Base-by-base conservation (phyloP, 1,284 basidiomycete species). In the Moesziomyces globuligerus region DNA sequence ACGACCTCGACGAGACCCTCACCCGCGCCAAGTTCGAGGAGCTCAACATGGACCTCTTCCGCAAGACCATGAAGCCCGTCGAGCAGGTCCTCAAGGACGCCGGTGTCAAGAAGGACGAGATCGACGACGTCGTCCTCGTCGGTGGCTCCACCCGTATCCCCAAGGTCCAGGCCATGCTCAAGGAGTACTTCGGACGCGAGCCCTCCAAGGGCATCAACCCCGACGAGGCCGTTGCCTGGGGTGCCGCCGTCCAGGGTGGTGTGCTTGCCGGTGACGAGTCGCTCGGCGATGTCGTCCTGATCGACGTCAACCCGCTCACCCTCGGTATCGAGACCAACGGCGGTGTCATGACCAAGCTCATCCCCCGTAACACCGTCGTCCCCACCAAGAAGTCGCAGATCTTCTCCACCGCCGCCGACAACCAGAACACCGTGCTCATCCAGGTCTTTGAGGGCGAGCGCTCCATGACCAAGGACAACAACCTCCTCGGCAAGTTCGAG, bases 81-180 rank as follows among this genome's bases (percentile, higher is more conserved):
- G 94, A 97, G 85, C 94, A 97, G 85, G 95, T 98, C 32, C 87
- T 98, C 81, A 97, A 97, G 89, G 95, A 98, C 82, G 91, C 95
- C 71, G 90, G 90, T 79, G 90, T 98, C 83, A 95, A 94, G 89
- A 98, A 98, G 89, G 93, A 97, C 76, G 92, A 94, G 78, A 85
- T 98, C 62, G 89, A 96, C 80, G 95, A 98, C 85, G 91, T 98
- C 74, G 94, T 98, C 82, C 88, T 98, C 71, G 95, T 98, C 81
- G 94, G 95, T 86, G 95, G 95, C 73, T 98, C 94, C 45, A 98
- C 94, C 66, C 94, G 95, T 90, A 98, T 98, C 80, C 94, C 95
- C 77, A 91, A 93, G 86, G 91, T 98, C 83, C 90, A 95, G 85
- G 91, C 49, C 81, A 90, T 98, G 81, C 88, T 98, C 83, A 92